Base-by-base conservation (phyloP, 225 moss, liverwort and hornwort genomes). In the Physcomitrium patens region DNA sequence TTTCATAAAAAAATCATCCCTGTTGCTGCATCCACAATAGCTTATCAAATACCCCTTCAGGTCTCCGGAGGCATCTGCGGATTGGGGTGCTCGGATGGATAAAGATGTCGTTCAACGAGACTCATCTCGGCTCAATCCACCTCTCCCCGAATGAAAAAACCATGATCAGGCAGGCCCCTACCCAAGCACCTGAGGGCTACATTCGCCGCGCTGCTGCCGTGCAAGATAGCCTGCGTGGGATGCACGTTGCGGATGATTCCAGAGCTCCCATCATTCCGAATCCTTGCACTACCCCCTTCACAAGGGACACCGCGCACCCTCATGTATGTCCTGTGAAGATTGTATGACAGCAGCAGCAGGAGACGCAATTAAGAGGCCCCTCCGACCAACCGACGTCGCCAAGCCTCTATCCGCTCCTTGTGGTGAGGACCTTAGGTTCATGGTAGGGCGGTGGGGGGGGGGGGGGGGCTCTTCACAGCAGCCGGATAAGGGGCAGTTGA, bases 381-480 rank as follows among this genome's bases (percentile, higher is more conserved):
- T 14, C 79, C 82, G 60, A 73, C 85, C 82, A 85, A 85, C 85
- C 81, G 60, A 46, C 54, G 18, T 42, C 46, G 47, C n/a, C 69
- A 55, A 60, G 68, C 61, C 69, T 67, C 82, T 85, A 85, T 85
- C 85, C 79, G 79, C 44, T 85, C 79, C 76, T 69, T 85, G 85
- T 85, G 85, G 85, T 82, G 42, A 50, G 28, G 60, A 76, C 51
- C 17, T 7, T 2, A 53, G 31, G 31, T 37, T 37, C 2, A 7
- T 0, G 31, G 31, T 37, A 4, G 31, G 31, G 2, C 2, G 31
- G 31, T 1, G 31, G 31, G 2, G 31, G 31, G 31, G 31, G 31
- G 31, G 31, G 7, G 31, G 7, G 47, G 71, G 17, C 41, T 5
- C 23, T 55, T 82, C 75, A 54, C 15, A 27, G 60, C 37, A 26